These are phyloP conservation scores for Fusarium equiseti DNA, from an alignment of 2,329 filamentous ascomycete genomes.

Conservation along the genomic window DNA sequence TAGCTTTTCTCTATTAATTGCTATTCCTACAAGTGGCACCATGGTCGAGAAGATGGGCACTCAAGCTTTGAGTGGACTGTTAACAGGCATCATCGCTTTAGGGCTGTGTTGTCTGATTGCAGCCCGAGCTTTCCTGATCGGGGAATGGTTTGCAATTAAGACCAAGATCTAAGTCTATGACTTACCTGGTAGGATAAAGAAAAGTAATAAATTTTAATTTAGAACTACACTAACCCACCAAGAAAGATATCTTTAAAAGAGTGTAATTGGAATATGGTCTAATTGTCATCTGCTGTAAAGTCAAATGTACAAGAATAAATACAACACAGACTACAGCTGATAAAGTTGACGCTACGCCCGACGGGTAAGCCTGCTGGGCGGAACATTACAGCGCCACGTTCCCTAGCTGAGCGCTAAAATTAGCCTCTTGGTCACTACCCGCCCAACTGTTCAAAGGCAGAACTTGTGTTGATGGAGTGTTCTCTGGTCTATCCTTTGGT, in stretches of 20 bases:
- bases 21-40: constrained; percentile 10
- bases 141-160: constrained; percentile 9
- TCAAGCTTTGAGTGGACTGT: constrained; percentile 10
- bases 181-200: not conserved
- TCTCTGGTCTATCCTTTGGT: not conserved
- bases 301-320: not conserved
- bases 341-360: not conserved
- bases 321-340: not conserved
- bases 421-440: not conserved
- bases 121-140: not conserved
- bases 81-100: constrained; percentile 7
- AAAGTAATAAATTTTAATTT: not conserved
- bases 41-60: constrained; percentile 21
- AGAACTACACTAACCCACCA: rapidly evolving
- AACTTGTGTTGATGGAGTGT: not conserved
- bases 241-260: not conserved
- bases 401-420: not conserved
- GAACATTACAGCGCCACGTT: not conserved
- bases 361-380: not conserved
- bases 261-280: not conserved
- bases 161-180: not conserved
- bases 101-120: constrained; percentile 1
- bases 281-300: not conserved
- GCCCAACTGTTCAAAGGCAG: not conserved
- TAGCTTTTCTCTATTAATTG: constrained; percentile 6